Conservation (phyloP, 306 rosid genomes). For the Vigna mungo region DNA sequence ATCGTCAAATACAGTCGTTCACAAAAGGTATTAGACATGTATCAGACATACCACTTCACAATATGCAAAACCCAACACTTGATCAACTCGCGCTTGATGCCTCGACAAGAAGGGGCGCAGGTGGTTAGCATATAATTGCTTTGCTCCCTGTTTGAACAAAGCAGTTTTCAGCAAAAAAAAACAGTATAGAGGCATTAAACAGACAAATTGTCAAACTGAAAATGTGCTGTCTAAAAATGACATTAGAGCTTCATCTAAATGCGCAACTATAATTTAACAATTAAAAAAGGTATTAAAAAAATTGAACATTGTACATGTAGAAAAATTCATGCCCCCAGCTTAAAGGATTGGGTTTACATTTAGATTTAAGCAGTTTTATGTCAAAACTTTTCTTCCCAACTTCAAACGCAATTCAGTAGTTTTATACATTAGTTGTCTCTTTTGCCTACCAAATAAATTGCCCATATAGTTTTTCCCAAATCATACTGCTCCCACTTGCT, state of each 20-base stretch:
- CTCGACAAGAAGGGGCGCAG: constrained; percentile 78
- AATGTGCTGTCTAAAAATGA: constrained; percentile 9
- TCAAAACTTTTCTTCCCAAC: constrained; percentile 12
- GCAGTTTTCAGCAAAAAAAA: constrained; percentile 32
- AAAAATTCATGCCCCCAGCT: constrained; percentile 19
- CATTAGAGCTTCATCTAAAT: constrained; percentile 7
- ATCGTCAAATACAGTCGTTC: neutral
- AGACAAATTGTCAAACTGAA: constrained; percentile 9
- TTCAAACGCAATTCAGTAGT: constrained; percentile 22
- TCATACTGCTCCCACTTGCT: neutral
- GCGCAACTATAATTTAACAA: constrained; percentile 6
- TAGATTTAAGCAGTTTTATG: neutral
- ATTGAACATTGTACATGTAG: neutral
- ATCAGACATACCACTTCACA: constrained; percentile 69
- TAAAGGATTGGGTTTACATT: constrained; percentile 14
- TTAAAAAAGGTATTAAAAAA: neutral
- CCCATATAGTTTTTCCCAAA: constrained; percentile 5
- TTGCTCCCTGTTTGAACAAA: constrained; percentile 71
- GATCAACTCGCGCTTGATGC: constrained; percentile 77
- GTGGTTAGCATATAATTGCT: constrained; percentile 68
- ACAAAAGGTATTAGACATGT: neutral
- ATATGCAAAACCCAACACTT: constrained; percentile 60
- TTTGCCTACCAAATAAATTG: constrained; percentile 9
- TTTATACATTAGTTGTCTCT: constrained; percentile 1
- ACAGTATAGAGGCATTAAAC: constrained; percentile 15